phyloP scores from a whole-genome alignment of 2,329 filamentous ascomycete genomes.

The Fusarium bactridioides region DNA sequence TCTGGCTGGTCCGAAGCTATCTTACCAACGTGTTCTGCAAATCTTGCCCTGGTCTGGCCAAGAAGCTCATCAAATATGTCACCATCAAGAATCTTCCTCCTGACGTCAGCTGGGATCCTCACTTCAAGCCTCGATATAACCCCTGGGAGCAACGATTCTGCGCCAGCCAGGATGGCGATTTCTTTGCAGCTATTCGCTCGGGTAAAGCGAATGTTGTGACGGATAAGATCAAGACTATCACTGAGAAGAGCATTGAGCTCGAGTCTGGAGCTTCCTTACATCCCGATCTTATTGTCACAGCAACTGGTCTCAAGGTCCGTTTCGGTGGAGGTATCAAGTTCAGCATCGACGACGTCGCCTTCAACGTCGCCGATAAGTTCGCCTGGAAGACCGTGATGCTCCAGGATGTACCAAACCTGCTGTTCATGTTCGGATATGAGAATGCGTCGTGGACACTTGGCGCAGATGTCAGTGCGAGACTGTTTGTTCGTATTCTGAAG shows the following conservation, averaged over 20 bases:
- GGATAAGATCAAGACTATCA: constrained; percentile 55
- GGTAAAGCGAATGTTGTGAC: constrained; percentile 54
- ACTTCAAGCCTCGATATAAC: constrained; percentile 63
- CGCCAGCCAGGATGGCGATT: constrained; percentile 57
- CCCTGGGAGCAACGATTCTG: constrained; percentile 77
- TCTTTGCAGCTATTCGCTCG: constrained; percentile 51
- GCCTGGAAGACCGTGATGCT: constrained; percentile 70
- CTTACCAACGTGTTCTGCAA: constrained; percentile 57
- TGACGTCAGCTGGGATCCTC: constrained; percentile 57
- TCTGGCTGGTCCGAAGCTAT: constrained; percentile 55
- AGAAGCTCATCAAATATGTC: constrained; percentile 51
- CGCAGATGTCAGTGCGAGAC: constrained; percentile 60
- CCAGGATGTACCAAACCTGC: constrained; percentile 67
- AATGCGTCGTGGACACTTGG: constrained; percentile 70
- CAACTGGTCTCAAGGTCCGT: constrained; percentile 66
- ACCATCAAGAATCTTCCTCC: constrained; percentile 58
- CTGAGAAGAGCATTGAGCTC: constrained; percentile 53
- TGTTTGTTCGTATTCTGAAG: constrained; percentile 60
- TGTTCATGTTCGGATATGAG: constrained; percentile 67
- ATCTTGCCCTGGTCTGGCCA: constrained; percentile 55
- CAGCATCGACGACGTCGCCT: constrained; percentile 56
- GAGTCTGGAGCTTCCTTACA: constrained; percentile 54
- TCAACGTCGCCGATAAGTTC: constrained; percentile 56
- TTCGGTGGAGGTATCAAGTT: constrained; percentile 63
- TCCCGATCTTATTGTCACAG: constrained; percentile 70